Base-by-base conservation (phyloP, 345 rosid genomes). In the Lumnitzera littorea region DNA sequence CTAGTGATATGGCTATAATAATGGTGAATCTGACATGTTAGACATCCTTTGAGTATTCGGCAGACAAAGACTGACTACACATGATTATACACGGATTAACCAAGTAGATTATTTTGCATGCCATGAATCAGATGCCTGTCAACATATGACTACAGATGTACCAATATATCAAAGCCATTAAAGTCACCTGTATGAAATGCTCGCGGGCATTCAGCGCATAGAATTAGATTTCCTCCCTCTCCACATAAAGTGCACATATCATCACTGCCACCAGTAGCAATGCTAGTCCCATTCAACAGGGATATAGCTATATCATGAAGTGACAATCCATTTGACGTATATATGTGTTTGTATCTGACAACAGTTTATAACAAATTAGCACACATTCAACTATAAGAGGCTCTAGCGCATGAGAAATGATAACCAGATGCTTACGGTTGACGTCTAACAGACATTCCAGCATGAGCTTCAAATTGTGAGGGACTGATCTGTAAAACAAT, bases 391-490 rank as follows among this genome's bases (percentile, higher is more conserved):
- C 53, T 13, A 27, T 43, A 59, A 51, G 36, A 59, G 41, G 48
- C 56, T 25, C 14, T 5, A 60, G 23, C 5, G 36, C 71, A 60
- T 55, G n/a, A 67, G 51, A 64, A 36, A 61, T 36, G 68, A 57
- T 43, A 14, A 43, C 51, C 25, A 50, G 65, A 27, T 56, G 82
- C 99, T 90, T 66, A 95, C 99, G 99, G 99, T 80, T 91, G 99
- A 66, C 97, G 88, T 73, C 97, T 90, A 59, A 80, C 95, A 70
- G 99, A 89, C 99, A 90, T 91, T 77, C 99, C 99, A 82, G 97
- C 97, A 82, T 95, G 99, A 23, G 99, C 84, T 78, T 95, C 99
- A 71, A 95, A 95, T 66, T 95, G 99, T 2, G 99, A 95, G 63
- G 99, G 99, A 64, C 99, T 95, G 57, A 95, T 74, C 99, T 95